A percentile compares a stretch with the other conserved stretches of the same genome.
Conservation (phyloP, 495 filamentous ascomycete species). For the Hypoxylon perforatum region DNA sequence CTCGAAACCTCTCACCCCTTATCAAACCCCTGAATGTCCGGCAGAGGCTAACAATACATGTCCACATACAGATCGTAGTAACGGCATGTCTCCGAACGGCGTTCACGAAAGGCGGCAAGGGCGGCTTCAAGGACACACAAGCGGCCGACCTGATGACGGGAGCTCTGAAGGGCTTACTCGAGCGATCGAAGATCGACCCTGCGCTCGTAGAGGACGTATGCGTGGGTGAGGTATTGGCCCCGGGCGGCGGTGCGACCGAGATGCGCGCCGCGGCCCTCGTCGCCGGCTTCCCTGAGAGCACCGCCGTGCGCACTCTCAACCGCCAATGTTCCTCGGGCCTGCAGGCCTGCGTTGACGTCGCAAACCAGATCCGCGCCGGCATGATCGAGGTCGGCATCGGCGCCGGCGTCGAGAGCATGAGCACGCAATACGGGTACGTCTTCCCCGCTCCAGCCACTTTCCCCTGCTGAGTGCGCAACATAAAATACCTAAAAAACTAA, state of each 20-base stretch:
- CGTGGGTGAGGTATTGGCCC: slow-evolving; percentile 90
- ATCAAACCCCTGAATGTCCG: neutral
- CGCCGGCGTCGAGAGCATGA: slow-evolving; percentile 98
- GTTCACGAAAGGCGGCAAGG: slow-evolving; percentile 92
- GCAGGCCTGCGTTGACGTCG: slow-evolving; percentile 91
- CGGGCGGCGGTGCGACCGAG: slow-evolving; percentile 95
- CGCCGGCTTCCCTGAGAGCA: slow-evolving; percentile 86
- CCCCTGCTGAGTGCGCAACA: neutral
- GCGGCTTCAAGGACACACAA: slow-evolving; percentile 92
- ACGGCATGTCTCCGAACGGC: slow-evolving; percentile 92
- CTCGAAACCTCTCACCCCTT: neutral
- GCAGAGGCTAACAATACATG: slow-evolving; percentile 13
- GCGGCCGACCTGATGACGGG: slow-evolving; percentile 88
- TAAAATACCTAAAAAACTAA: slow-evolving; percentile 26
- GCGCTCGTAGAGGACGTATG: slow-evolving; percentile 87
- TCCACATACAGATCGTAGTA: slow-evolving; percentile 75
- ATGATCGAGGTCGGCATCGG: slow-evolving; percentile 98
- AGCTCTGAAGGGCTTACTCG: slow-evolving; percentile 80
- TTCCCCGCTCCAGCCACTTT: neutral
- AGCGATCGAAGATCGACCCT: slow-evolving; percentile 87
- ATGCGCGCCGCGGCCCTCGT: slow-evolving; percentile 93
- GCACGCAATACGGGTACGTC: slow-evolving; percentile 83
- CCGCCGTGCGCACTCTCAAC: slow-evolving; percentile 87
- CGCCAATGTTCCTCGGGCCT: slow-evolving; percentile 91
- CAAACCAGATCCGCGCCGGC: slow-evolving; percentile 84